phyloP scores from a whole-genome alignment of 2,329 filamentous ascomycete genomes.

The Paecilomyces variotii region DNA sequence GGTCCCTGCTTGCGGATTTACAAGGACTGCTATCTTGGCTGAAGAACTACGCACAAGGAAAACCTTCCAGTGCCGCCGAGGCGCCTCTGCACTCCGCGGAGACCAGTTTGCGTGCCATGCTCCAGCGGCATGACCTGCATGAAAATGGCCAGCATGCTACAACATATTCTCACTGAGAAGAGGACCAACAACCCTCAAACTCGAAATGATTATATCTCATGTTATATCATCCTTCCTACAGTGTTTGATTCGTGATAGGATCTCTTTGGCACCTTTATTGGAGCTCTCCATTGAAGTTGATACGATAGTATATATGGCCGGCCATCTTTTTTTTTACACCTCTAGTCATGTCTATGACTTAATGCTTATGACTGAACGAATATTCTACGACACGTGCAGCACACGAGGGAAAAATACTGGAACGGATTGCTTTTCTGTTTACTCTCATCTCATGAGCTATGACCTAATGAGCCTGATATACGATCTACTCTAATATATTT shows the following conservation, averaged over 20 bases:
- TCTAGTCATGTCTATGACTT: not conserved
- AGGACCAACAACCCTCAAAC: not conserved
- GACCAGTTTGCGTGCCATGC: constrained; percentile 26
- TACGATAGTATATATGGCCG: not conserved
- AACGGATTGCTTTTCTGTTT: not conserved
- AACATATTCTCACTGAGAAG: constrained; percentile 2
- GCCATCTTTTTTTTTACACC: not conserved
- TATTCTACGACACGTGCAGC: not conserved
- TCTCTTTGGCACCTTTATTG: not conserved
- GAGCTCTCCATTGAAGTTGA: not conserved
- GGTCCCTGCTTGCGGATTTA: constrained; percentile 19
- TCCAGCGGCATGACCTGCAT: constrained; percentile 17
- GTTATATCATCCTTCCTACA: not conserved
- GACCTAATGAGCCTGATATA: not conserved
- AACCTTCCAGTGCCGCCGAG: constrained; percentile 3
- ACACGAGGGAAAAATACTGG: not conserved
- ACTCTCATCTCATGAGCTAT: not conserved
- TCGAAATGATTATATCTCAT: not conserved
- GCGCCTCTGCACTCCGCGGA: constrained; percentile 26
- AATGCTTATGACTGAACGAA: not conserved
- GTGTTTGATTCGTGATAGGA: not conserved
- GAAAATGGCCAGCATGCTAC: constrained; percentile 4
- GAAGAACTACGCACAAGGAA: constrained; percentile 9
- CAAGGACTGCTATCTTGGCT: constrained; percentile 30
- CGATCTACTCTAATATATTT: not conserved